Evolutionary conservation across 2,329 filamentous ascomycete species (phyloP), one percentile per base, ranked within the genome.

Genomic region (Epichloe sp.): DNA sequence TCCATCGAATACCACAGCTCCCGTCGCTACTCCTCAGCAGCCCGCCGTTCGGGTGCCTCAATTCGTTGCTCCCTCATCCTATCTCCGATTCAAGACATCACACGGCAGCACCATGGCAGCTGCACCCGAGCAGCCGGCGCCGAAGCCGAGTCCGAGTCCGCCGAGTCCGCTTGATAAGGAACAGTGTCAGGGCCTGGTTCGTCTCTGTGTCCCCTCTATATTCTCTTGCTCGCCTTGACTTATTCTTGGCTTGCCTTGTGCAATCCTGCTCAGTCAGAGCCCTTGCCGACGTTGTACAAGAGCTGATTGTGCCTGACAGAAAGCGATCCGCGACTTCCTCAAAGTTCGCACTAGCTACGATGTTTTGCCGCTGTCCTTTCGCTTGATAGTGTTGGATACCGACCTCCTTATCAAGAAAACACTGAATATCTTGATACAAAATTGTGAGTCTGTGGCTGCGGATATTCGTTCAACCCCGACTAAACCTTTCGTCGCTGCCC

Each of bases 261-360:
- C 35, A 12, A n/a, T 49, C 17, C 8, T 26, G 21, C 34, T 41
- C 41, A 21, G 23, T 15, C 34, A 41, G 31, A 38, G 36, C 43
- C 19, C 31, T 42, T 14, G 7, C 35, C 47, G 19, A 38, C 43
- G 38, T 42, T 19, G n/a, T 42, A 42, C 40, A 36, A 50, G 40
- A 53, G 46, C 52, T 55, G 49, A 55, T 55, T 56, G 45, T 56
- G 58, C 37, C 55, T 51, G 23, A 48, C 69, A 95, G 90, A 84
- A 84, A 74, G 85, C 86, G 56, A 90, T 97, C 62, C 86, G 93
- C 69, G 87, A 95, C 61, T 98, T 98, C 71, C 82, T 98, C 65
- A 95, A 90, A 69, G 85, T 94, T 60, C 85, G 93, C 64, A 97
- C 88, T 37, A 96, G 90, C 68, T 98, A 98, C 74, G 93, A 98